A percentile compares a stretch with the other conserved stretches of the same genome.
Evolutionary conservation across 331 rosid species (phyloP).

Genomic region (Rhamnella rubrinervis): DNA sequence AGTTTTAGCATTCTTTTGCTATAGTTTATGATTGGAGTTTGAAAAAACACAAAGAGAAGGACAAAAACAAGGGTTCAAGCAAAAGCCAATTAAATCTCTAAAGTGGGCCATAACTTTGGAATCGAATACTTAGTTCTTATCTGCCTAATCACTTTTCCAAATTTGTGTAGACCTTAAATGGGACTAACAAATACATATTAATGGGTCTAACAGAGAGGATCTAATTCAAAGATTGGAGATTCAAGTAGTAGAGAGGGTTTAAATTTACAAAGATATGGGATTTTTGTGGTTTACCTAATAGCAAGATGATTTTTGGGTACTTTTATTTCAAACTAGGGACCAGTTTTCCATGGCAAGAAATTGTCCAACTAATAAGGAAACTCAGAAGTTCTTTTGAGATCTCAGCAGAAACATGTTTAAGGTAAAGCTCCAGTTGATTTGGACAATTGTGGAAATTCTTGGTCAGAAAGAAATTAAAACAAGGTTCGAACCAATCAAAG

Average conservation of each 20-base stretch:
- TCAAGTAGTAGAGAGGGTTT: neutral
- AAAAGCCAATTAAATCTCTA: slow-evolving; percentile 7
- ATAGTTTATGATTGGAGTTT: slow-evolving; percentile 23
- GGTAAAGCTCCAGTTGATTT: neutral
- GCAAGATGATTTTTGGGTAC: neutral
- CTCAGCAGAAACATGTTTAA: neutral
- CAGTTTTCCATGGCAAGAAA: neutral
- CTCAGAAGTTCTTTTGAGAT: neutral
- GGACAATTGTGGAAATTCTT: neutral
- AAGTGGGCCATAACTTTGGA: slow-evolving; percentile 19
- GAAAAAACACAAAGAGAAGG: slow-evolving; percentile 13
- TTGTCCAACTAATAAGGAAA: neutral
- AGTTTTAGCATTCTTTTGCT: neutral
- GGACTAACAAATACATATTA: no score
- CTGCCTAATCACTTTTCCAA: no score
- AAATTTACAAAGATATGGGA: neutral
- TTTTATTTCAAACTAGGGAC: neutral
- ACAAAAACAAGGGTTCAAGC: slow-evolving; percentile 13
- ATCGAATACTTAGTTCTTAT: no score
- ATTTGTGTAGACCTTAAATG: no score
- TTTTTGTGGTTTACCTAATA: neutral
- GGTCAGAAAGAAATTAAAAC: neutral
- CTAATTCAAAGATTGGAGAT: no score
- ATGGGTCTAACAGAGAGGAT: no score
- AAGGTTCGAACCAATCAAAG: neutral